phyloP scores from a whole-genome alignment of 2,329 filamentous ascomycete genomes.

The Aspergillus unguis region DNA sequence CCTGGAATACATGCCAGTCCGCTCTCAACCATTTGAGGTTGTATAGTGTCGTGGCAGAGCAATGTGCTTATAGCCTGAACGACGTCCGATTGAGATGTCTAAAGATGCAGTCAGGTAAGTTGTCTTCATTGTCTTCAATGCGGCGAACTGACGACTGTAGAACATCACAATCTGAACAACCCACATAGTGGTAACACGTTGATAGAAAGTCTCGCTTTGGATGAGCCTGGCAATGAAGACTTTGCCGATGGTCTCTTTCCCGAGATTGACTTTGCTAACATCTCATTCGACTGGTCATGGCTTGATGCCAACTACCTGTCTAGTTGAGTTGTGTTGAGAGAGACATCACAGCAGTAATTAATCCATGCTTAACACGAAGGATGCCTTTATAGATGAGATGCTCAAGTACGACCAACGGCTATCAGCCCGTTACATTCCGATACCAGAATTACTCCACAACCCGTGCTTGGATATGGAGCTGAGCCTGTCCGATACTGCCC shows the following conservation, averaged over 20 bases:
- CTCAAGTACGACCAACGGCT: too few relatives aligned
- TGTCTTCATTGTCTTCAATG: not conserved
- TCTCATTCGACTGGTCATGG: not conserved
- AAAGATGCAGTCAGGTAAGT: not conserved
- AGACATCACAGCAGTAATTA: not conserved
- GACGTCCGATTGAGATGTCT: not conserved
- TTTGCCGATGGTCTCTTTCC: not conserved
- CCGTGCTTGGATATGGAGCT: too few relatives aligned
- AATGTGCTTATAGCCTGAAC: not conserved
- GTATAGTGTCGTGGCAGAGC: not conserved
- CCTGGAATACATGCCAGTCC: not conserved
- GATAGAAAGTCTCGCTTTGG: not conserved
- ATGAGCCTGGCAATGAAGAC: not conserved
- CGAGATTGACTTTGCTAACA: not conserved
- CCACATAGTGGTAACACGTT: not conserved
- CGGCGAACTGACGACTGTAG: not conserved
- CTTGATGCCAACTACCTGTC: not conserved
- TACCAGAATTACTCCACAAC: not conserved
- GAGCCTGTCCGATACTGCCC: not conserved
- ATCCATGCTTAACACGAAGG: too few relatives aligned
- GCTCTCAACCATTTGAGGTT: not conserved
- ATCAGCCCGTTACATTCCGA: not conserved
- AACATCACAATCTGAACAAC: not conserved
- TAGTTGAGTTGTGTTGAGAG: not conserved
- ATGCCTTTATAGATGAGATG: too few relatives aligned